Evolutionary conservation across 306 rosid genomes (phyloP).

Genomic region (Boehmeria nivea): DNA sequence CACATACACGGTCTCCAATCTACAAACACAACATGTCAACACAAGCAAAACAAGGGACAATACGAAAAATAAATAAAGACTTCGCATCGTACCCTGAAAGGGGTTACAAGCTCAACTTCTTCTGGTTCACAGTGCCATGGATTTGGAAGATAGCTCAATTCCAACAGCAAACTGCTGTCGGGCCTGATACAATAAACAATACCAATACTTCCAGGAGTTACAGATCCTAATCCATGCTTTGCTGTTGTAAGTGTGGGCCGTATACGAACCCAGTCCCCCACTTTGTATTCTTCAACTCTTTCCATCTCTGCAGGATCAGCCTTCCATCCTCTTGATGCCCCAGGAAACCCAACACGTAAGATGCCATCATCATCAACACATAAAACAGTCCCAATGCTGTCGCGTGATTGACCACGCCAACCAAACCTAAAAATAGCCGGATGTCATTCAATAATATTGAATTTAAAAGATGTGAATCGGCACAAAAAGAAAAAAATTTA

Average conservation of each 20-base stretch:
- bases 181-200: conserved; percentile 93
- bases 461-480: no score
- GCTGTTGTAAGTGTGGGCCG: conserved; percentile 96
- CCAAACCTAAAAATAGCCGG: conserved; percentile 65
- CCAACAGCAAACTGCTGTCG: conserved; percentile 87
- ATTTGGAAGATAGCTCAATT: conserved; percentile 89
- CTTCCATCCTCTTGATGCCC: conserved; percentile 99
- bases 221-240: conserved; percentile 96
- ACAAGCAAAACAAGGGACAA: conserved; percentile 5
- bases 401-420: conserved; percentile 99
- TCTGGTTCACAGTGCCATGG: conserved; percentile 99
- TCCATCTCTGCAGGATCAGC: conserved; percentile 99
- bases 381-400: conserved; percentile 93
- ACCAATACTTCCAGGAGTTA: conserved; percentile 98
- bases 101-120: conserved; percentile 90
- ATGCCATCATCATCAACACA: conserved; percentile 98
- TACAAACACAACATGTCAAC: conserved; percentile 29
- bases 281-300: conserved; percentile 95
- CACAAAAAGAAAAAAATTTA: no score
- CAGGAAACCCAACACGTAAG: conserved; percentile 98
- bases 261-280: conserved; percentile 97
- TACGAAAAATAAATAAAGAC: neutral
- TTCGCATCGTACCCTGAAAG: conserved; percentile 62
- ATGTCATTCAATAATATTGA: conserved; percentile 3
- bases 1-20: conserved; percentile 93